Conservation (phyloP, 2,329 filamentous ascomycete species). For the Tolypocladium ophioglossoides region DNA sequence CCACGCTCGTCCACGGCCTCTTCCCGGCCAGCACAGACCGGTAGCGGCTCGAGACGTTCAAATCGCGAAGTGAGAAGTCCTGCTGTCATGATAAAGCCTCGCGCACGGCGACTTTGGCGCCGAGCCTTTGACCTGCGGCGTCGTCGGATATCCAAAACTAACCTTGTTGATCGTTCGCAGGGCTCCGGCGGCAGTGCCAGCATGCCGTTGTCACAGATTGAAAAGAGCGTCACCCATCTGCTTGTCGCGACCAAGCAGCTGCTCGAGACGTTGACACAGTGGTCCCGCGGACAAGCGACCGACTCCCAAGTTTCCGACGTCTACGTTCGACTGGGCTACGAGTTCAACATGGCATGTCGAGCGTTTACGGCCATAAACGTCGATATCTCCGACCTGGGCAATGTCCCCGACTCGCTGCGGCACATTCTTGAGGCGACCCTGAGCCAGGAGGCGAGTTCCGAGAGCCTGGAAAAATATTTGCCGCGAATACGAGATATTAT, state of each 20-base stretch:
- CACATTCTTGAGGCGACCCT: constrained; percentile 90
- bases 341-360: constrained; percentile 97
- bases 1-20: constrained; percentile 57
- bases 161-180: constrained; percentile 11
- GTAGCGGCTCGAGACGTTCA: constrained; percentile 15
- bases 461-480: constrained; percentile 87
- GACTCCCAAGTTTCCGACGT: constrained; percentile 96
- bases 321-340: constrained; percentile 92
- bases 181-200: constrained; percentile 51
- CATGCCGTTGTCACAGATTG: constrained; percentile 84
- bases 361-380: constrained; percentile 96
- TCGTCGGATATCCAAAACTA: not conserved
- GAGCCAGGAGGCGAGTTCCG: constrained; percentile 88
- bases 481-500: constrained; percentile 96
- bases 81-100: not conserved
- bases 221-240: constrained; percentile 96
- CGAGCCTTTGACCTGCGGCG: not conserved
- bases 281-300: constrained; percentile 85
- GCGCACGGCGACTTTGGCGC: constrained; percentile 1
- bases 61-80: constrained; percentile 22
- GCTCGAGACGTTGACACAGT: constrained; percentile 92
- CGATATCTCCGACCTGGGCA: constrained; percentile 86
- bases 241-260: constrained; percentile 96
- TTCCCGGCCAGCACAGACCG: constrained; percentile 44
- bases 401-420: constrained; percentile 83